Conservation (phyloP, 2,329 filamentous ascomycete genomes). For the Penicillium sp. region DNA sequence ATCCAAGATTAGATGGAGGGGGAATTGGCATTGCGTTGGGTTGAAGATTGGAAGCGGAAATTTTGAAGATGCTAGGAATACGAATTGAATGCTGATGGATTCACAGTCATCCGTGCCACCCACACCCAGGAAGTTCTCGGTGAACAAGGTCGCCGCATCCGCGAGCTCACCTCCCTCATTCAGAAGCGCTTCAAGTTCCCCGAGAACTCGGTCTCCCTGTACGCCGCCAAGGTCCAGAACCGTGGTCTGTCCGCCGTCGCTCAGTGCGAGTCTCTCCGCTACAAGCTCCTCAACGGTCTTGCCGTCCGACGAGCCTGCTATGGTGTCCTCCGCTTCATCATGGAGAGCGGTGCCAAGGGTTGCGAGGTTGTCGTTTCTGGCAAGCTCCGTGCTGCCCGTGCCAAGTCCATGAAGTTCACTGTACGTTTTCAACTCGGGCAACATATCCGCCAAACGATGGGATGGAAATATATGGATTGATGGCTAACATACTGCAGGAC, state of each 20-base stretch:
- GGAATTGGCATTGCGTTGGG: background rate
- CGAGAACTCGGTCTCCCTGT: conserved; percentile 99
- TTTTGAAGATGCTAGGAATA: conserved; percentile 9
- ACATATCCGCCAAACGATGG: background rate
- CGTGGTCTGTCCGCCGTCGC: conserved; percentile 99
- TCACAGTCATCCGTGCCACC: conserved; percentile 87
- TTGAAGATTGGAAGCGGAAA: conserved; percentile 4
- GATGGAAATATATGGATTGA: background rate
- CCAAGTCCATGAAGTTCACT: conserved; percentile 99
- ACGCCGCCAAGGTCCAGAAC: conserved; percentile 99
- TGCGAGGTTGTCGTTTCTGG: conserved; percentile 99
- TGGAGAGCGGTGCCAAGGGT: conserved; percentile 99
- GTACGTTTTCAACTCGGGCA: conserved; percentile 45
- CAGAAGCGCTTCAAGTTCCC: conserved; percentile 99
- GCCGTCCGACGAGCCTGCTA: conserved; percentile 99
- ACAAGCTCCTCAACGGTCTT: conserved; percentile 99
- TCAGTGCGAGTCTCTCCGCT: conserved; percentile 99
- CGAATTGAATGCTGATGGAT: conserved; percentile 30
- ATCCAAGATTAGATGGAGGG: conserved; percentile 13
- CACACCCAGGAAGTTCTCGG: conserved; percentile 99
- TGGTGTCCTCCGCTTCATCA: conserved; percentile 99
- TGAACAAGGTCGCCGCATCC: conserved; percentile 99
- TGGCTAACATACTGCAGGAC: conserved; percentile 51
- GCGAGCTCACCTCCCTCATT: conserved; percentile 99
- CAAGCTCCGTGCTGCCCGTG: conserved; percentile 97